Evolutionary conservation across 371 early-diverging fungal genomes (phyloP), one percentile per base, ranked within the genome.

Genomic region (Mortierella sp.): DNA sequence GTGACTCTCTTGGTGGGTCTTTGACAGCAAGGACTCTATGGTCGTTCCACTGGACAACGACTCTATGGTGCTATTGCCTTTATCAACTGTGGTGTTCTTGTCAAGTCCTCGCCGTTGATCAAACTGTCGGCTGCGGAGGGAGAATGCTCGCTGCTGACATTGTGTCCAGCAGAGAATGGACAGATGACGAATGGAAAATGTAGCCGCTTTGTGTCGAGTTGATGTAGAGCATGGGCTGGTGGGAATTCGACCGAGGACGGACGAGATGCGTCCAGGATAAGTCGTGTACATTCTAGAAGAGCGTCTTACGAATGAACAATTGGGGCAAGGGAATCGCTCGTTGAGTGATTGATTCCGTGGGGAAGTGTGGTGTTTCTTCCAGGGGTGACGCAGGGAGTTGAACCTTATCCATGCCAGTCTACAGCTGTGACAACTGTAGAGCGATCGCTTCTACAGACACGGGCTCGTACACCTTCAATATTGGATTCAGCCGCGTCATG

Each of bases 401-500:
- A n/a, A n/a, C n/a, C n/a, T n/a, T 39, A 2, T 39, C n/a, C n/a
- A n/a, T n/a, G n/a, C n/a, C n/a, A n/a, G n/a, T n/a, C n/a, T n/a
- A n/a, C n/a, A n/a, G n/a, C n/a, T n/a, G n/a, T n/a, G 12, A 19
- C 12, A 51, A 51, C 51, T 43, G 44, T 17, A n/a, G n/a, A 21
- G 44, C n/a, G 19, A n/a, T 19, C n/a, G 15, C 44, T 43, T 19
- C 2, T 32, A 19, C 19, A 17, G 24, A 21, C 15, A 28, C 19
- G 7, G 72, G 65, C 27, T 60, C 57, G 34, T 65, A 72, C 27
- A 48, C 57, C 1, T 47, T 65, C 51, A 72, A 23, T 14, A 37
- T 60, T 1, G 72, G 72, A 23, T 26, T 65, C 28, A 72, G 42
- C 24, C 72, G 60, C 27, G 72, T 72, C 51, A 72, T 12, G 14